phyloP scores from a whole-genome alignment of 2,329 filamentous ascomycete species.

The Aspergillus ochraceoroseus region DNA sequence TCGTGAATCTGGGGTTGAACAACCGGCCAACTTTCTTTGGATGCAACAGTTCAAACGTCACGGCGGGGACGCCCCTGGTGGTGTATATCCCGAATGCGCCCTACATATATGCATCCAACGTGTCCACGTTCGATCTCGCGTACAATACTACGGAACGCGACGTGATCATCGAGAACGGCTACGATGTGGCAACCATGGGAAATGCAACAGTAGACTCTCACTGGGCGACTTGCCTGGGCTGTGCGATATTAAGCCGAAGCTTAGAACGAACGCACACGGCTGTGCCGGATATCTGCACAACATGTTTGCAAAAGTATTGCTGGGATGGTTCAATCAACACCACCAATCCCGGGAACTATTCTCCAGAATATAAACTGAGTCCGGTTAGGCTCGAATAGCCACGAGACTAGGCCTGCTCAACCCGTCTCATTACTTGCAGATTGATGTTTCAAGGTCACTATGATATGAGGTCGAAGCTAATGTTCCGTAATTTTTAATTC shows the following conservation, averaged over 20 bases:
- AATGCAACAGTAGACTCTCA: conserved; percentile 67
- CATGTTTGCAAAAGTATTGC: conserved; percentile 77
- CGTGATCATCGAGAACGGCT: conserved; percentile 79
- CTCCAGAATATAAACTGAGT: no score
- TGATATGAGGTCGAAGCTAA: no score
- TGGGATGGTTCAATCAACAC: conserved; percentile 68
- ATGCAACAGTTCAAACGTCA: conserved; percentile 61
- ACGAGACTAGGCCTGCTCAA: no score
- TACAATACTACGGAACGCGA: conserved; percentile 65
- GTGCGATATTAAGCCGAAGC: conserved; percentile 71
- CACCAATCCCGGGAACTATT: conserved; percentile 38
- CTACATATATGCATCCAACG: conserved; percentile 69
- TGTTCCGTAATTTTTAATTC: no score
- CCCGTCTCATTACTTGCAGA: no score
- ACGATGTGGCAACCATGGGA: conserved; percentile 71
- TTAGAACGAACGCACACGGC: conserved; percentile 62
- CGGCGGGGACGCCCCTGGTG: conserved; percentile 57
- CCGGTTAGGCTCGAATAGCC: no score
- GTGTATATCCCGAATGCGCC: conserved; percentile 88
- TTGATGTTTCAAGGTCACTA: no score
- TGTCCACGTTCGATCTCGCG: conserved; percentile 64
- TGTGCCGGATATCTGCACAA: conserved; percentile 63
- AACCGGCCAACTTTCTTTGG: conserved; percentile 71
- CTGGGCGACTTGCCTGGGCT: conserved; percentile 78
- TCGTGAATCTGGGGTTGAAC: conserved; percentile 70